Evolutionary conservation across 495 filamentous ascomycete species (phyloP), one percentile per base, ranked within the genome.

Genomic region (Sphaerosporella brunnea): DNA sequence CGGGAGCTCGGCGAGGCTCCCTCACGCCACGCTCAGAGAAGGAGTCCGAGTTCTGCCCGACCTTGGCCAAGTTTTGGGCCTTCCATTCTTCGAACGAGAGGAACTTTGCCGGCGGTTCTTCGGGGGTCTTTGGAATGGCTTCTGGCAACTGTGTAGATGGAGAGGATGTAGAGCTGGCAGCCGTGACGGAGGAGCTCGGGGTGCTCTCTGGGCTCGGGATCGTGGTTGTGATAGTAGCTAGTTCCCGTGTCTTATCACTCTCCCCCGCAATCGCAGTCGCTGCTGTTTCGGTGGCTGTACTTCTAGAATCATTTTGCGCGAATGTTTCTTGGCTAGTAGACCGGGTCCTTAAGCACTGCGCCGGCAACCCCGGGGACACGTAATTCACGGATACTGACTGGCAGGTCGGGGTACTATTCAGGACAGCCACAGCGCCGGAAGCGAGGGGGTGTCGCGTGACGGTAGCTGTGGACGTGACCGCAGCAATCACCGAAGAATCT

Each of bases 11-110:
- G 58, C 47, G 62, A 59, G 49, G 62, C 26, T 67, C 65, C 24
- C 61, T 64, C 20, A 52, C 60, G 48, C 56, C 67, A 40, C 70
- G 69, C 2, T 69, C 60, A 23, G 75, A 79, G 23, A 85, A 70
- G 53, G 79, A 73, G 47, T 90, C 77, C 7, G 74, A 76, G 18
- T 86, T 86, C 57, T 92, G 87, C 2, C 84, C 90, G 2, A 74
- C 79, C 57, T 83, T 84, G 26, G 77, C 84, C 10, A 95, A 68
- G 63, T 93, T 94, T 68, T 87, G 82, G 57, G 82, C 83, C 66
- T 92, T 95, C 90, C 90, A 97, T 53, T 96, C 88, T 58, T 95
- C 90, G 55, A 97, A 97, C 0, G 90, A 95, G 43, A 97, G 79
- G 59, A 97, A 96, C 24, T 84, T 78, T 23, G 77, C 78, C 30